Percentiles rank a stretch among this genome's conserved stretches.
Evolutionary conservation across 108 stramenopile species (phyloP).

Genomic region (Nannochloropsis oceanica): DNA sequence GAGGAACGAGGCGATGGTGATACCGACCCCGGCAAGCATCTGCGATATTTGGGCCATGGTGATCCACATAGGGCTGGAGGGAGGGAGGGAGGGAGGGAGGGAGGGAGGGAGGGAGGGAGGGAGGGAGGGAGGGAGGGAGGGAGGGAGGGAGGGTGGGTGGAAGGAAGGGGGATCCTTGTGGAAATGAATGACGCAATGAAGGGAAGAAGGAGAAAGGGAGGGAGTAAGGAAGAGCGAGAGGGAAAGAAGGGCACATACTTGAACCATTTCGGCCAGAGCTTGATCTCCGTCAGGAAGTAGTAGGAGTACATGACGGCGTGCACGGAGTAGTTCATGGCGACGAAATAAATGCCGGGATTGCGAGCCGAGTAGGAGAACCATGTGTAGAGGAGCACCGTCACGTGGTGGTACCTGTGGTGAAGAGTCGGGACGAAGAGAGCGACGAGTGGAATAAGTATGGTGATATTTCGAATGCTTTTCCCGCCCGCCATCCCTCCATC

Average conservation of each 20-base stretch:
- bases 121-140: neutral
- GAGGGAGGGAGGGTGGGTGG: neutral
- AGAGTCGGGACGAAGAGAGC: neutral
- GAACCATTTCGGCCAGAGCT: neutral
- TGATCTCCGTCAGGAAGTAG: constrained; percentile 56
- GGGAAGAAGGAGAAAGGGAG: neutral
- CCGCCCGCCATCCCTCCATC: neutral
- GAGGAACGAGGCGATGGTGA: neutral
- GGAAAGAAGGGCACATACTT: neutral
- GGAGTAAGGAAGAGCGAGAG: neutral
- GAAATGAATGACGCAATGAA: too few relatives aligned
- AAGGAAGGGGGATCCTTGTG: neutral
- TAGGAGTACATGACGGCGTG: constrained; percentile 99
- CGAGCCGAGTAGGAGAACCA: constrained; percentile 44
- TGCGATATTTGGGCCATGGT: constrained; percentile 37
- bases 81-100: neutral
- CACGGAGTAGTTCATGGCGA: constrained; percentile 92
- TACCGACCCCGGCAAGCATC: constrained; percentile 35
- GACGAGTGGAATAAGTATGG: too few relatives aligned
- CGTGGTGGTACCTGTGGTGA: constrained; percentile 40
- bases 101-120: neutral
- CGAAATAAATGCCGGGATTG: constrained; percentile 41
- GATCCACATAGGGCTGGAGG: constrained; percentile 25
- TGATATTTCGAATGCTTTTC: neutral
- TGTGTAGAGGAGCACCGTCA: constrained; percentile 49